Evolutionary conservation across 106 monocot genomes (phyloP).

Genomic region (Dendrobium chrysotoxum): DNA sequence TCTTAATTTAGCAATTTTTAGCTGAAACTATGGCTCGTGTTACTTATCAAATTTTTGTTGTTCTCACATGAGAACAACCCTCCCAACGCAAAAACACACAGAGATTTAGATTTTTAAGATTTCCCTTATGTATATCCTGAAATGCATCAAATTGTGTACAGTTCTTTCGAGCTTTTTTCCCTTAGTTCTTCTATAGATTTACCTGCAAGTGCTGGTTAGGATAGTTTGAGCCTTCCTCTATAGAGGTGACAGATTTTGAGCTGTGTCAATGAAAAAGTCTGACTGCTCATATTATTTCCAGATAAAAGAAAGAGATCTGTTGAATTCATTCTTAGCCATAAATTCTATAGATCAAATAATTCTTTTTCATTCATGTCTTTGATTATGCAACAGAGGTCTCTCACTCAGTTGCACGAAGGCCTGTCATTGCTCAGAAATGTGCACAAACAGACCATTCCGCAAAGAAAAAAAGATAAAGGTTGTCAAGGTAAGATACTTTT

Average conservation of each 20-base stretch:
- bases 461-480: constrained; percentile 93
- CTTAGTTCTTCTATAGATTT: not conserved
- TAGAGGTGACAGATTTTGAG: not conserved
- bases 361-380: not conserved
- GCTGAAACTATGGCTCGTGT: no score
- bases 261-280: not conserved
- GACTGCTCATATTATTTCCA: not conserved
- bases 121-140: not conserved
- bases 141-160: not conserved
- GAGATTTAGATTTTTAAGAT: not conserved
- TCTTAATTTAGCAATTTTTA: no score
- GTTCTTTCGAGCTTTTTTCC: not conserved
- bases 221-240: not conserved
- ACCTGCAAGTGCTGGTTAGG: not conserved
- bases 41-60: no score
- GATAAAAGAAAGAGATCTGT: not conserved
- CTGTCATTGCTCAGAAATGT: constrained; percentile 83
- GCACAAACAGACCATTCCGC: constrained; percentile 81
- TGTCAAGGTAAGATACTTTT: constrained; percentile 52
- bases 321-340: not conserved
- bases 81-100: no score
- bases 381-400: constrained; percentile 49
- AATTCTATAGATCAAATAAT: not conserved
- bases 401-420: constrained; percentile 85
- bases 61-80: no score